These are phyloP conservation scores for Penicillium psychrofluorescens DNA, from an alignment of 495 filamentous ascomycete genomes.

Conservation along the genomic window DNA sequence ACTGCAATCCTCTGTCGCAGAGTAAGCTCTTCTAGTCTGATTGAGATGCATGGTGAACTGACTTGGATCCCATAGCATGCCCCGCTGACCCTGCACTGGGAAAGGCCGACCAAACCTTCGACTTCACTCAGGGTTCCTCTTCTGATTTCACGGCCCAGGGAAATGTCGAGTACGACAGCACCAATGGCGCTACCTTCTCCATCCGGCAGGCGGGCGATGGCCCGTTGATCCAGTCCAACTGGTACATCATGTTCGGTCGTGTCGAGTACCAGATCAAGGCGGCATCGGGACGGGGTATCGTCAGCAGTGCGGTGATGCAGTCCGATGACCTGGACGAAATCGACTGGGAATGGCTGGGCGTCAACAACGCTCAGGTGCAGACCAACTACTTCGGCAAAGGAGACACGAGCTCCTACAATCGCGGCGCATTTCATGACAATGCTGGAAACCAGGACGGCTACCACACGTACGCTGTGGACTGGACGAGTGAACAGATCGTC, in stretches of 20 bases:
- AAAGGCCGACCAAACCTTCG: constrained; percentile 59
- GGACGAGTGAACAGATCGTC: constrained; percentile 63
- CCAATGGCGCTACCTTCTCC: constrained; percentile 77
- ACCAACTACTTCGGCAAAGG: constrained; percentile 90
- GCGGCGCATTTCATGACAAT: constrained; percentile 51
- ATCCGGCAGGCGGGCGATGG: constrained; percentile 75
- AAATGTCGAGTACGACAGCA: constrained; percentile 54
- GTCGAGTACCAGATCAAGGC: constrained; percentile 53
- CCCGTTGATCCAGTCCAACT: constrained; percentile 68
- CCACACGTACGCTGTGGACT: constrained; percentile 80
- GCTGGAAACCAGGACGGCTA: constrained; percentile 46
- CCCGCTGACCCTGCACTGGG: constrained; percentile 77
- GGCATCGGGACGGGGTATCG: constrained; percentile 55
- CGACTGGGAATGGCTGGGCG: constrained; percentile 81
- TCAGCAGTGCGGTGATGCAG: constrained; percentile 72
- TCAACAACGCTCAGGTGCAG: constrained; percentile 52
- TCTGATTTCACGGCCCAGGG: constrained; percentile 64
- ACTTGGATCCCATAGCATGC: constrained; percentile 44
- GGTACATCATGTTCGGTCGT: constrained; percentile 68
- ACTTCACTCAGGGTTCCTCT: constrained; percentile 67
- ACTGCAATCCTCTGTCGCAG: constrained; percentile 65
- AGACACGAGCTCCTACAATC: constrained; percentile 56
- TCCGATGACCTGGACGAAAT: constrained; percentile 86
- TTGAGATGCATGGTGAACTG: not conserved
- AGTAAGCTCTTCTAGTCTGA: constrained; percentile 37